Conservation (phyloP, 2,329 filamentous ascomycete genomes). For the Paracoccidioides brasiliensis region DNA sequence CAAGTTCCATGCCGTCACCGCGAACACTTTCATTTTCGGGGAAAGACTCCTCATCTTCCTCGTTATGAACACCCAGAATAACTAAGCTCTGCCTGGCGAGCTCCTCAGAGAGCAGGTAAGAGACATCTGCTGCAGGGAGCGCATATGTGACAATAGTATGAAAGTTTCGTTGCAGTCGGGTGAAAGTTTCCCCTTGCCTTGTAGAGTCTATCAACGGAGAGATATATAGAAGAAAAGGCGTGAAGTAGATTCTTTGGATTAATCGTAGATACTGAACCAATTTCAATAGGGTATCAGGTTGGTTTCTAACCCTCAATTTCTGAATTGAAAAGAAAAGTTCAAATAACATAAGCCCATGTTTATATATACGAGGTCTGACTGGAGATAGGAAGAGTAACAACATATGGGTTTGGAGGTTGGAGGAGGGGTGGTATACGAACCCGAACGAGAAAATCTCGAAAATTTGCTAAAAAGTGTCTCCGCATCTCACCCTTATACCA, state of each 20-base stretch:
- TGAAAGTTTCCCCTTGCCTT: constrained; percentile 20
- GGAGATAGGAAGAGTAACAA: too few relatives aligned
- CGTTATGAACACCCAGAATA: constrained; percentile 29
- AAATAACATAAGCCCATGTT: background rate
- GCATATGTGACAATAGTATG: constrained; percentile 37
- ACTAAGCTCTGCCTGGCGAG: constrained; percentile 32
- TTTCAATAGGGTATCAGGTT: constrained; percentile 18
- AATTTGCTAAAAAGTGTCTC: constrained; percentile 30
- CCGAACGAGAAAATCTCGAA: constrained; percentile 21
- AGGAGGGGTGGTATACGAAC: constrained; percentile 12
- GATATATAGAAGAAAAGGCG: constrained; percentile 23
- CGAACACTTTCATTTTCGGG: constrained; percentile 7
- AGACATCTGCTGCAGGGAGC: constrained; percentile 30
- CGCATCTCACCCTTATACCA: constrained; percentile 34
- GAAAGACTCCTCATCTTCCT: constrained; percentile 5
- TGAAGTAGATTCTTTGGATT: constrained; percentile 26
- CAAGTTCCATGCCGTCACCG: constrained; percentile 27
- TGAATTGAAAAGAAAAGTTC: constrained; percentile 6
- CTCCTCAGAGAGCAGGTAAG: constrained; percentile 32
- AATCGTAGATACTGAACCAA: constrained; percentile 25
- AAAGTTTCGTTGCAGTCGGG: constrained; percentile 30
- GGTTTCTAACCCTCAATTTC: constrained; percentile 15
- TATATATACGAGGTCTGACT: background rate
- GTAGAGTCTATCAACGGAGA: constrained; percentile 17
- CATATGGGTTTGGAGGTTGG: too few relatives aligned